Conservation (phyloP, 805 yeast genomes). For the Wickerhamiella occidentalis region DNA sequence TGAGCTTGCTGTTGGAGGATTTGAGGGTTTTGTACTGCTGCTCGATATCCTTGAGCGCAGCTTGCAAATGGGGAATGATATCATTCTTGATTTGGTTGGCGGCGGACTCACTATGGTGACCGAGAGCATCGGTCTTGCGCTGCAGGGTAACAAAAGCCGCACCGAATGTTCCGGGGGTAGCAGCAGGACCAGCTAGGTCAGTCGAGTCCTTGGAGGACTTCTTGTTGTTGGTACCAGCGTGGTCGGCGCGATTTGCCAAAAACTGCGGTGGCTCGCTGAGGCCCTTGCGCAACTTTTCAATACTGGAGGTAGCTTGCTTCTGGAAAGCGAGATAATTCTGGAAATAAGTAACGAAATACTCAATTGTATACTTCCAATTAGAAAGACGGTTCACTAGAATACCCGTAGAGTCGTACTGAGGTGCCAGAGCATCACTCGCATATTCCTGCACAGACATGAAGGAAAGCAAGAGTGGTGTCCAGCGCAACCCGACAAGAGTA, state of each 20-base stretch:
- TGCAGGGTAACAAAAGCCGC: constrained; percentile 27
- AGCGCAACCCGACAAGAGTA: too few species aligned
- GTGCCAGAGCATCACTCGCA: constrained; percentile 13
- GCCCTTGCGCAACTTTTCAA: constrained; percentile 27
- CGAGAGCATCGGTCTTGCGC: constrained; percentile 25
- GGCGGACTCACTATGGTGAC: constrained; percentile 28
- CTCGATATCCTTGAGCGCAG: constrained; percentile 30
- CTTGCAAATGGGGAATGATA: constrained; percentile 34
- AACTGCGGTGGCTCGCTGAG: constrained; percentile 29
- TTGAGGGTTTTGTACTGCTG: constrained; percentile 34
- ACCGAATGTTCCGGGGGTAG: constrained; percentile 23
- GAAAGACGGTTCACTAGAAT: constrained; percentile 28
- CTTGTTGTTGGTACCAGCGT: not conserved
- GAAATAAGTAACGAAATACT: constrained; percentile 23
- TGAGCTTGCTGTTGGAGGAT: constrained; percentile 26
- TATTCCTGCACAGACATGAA: constrained; percentile 10
- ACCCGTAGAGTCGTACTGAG: constrained; percentile 27
- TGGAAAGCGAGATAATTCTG: constrained; percentile 23
- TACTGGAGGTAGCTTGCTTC: constrained; percentile 21
- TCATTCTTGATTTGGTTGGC: constrained; percentile 29
- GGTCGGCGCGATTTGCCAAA: constrained; percentile 13
- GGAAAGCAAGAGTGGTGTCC: too few species aligned
- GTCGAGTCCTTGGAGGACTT: not conserved
- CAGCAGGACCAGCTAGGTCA: not conserved
- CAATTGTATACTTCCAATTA: constrained; percentile 27